Evolutionary conservation across 345 rosid species (phyloP), one percentile per base, ranked within the genome.

Genomic region (Brassica incana): DNA sequence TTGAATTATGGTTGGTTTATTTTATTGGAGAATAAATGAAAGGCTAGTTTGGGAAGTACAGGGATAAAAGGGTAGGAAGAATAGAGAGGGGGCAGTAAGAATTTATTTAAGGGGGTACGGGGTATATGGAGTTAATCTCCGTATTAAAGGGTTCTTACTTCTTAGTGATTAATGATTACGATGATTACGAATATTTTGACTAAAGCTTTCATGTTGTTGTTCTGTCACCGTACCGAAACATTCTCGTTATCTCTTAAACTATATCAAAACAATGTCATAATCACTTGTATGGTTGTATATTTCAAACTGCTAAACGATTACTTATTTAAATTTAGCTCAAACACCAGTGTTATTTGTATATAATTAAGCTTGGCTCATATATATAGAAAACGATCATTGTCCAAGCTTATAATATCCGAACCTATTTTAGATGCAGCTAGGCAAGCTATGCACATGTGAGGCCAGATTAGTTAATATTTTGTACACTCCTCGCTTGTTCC

Each of bases 401-500:
- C 43, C 12, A 68, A 56, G 11, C 32, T 33, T 15, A 58, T 20
- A 58, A 20, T 18, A 58, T 20, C 75, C 54, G 14, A 75, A 16
- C 67, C 60, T 58, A 38, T 11, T 40, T 56, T 58, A 36, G 14
- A 35, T 76, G 20, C 8, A 38, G 79, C 32, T 6, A 52, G 9
- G 63, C 33, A 77, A 29, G n/a, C 3, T 38, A 50, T 25, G 45
- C 52, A 38, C 77, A 65, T 71, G 59, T 16, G 36, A 65, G 59
- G 69, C 50, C 58, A 68, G 48, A 32, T 43, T 50, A 18, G 50
- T 43, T 73, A 45, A 32, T 67, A 32, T 43, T 67, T 59, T 59
- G 15, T 72, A 43, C 77, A 78, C 63, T 66, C 67, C 10, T 40
- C 32, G 10, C 54, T 45, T 40, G 72, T 40, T 71, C 36, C 35